Evolutionary conservation across 2,329 filamentous ascomycete species (phyloP), one percentile per base, ranked within the genome.

Genomic region (Penicillium sclerotigenum): DNA sequence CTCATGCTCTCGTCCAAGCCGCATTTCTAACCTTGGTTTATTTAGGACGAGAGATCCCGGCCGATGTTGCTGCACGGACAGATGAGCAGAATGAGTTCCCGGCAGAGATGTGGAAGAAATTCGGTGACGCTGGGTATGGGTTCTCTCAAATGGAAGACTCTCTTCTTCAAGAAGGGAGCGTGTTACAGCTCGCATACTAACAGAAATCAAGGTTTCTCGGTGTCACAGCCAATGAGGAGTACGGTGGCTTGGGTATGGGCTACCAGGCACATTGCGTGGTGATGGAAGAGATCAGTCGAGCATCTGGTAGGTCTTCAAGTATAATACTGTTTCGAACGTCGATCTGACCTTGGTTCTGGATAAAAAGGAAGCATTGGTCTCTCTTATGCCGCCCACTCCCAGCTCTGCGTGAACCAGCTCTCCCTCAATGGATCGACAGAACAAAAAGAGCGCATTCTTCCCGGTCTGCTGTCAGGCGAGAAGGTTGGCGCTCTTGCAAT

Each of bases 221-320:
- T 57, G 90, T 97, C 67, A 97, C 94, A 9, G 94, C 91, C 18
- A 90, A 96, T 68, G 91, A 96, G 76, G 88, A 91, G 54, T 91
- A 94, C 50, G 94, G 94, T 36, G 94, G 93, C 2, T 76, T 97
- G 43, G 90, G 82, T 1, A 88, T 97, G 86, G 94, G 94, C 11
- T 99, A 97, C 75, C 93, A 97, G 78, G 93, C 94, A 42, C 94
- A 99, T 77, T 96, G 91, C 71, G 80, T 96, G 7, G 91, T 97
- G 43, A 89, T 97, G 85, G 94, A 99, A 76, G 94, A 97, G 79
- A 81, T 99, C 40, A 94, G 89, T 54, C 83, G 93, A 56, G 93
- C 93, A 3, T 93, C 88, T 50, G 92, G 83, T 75, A 74, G 54
- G 57, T 37, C 2, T 79, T 37, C 22, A 2, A n/a, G 29, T 42